Evolutionary conservation across 78 protist species (phyloP).

Genomic region (Diacronema lutheri): DNA sequence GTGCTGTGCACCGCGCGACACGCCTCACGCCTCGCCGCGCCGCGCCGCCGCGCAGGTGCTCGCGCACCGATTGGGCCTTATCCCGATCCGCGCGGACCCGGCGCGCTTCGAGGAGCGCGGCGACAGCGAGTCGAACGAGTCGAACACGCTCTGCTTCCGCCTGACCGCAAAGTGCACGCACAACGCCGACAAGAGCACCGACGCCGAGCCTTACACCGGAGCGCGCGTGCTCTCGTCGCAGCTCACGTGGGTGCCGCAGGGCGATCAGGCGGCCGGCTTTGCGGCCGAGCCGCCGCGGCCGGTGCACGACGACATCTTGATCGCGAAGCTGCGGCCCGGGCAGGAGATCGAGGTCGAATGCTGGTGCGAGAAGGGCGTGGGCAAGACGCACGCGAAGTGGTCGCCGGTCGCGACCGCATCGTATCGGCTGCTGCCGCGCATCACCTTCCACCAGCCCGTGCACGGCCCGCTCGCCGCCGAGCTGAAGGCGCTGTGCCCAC

Average conservation of each 20-base stretch:
- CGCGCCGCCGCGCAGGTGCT: conserved; percentile 51
- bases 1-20: too few species aligned
- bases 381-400: conserved; percentile 93
- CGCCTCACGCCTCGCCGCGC: too few species aligned
- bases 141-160: conserved; percentile 43
- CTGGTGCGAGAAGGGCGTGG: conserved; percentile 76
- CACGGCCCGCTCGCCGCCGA: conserved; percentile 65
- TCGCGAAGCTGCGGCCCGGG: conserved; percentile 82
- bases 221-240: conserved; percentile 18
- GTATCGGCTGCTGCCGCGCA: conserved; percentile 84
- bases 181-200: conserved; percentile 1
- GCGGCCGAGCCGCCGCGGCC: conserved; percentile 56
- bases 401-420: conserved; percentile 92
- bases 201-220: background rate
- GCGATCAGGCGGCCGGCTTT: conserved; percentile 66
- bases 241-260: conserved; percentile 82
- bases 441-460: conserved; percentile 35
- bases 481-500: conserved; percentile 63
- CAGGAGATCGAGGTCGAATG: conserved; percentile 56
- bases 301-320: conserved; percentile 82
- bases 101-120: background rate
- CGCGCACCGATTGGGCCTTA: conserved; percentile 74
- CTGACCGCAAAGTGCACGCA: conserved; percentile 19
- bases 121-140: conserved; percentile 19
- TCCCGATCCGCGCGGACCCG: conserved; percentile 87